phyloP scores from a whole-genome alignment of 805 yeast genomes.

The Ogataea degrootiae region DNA sequence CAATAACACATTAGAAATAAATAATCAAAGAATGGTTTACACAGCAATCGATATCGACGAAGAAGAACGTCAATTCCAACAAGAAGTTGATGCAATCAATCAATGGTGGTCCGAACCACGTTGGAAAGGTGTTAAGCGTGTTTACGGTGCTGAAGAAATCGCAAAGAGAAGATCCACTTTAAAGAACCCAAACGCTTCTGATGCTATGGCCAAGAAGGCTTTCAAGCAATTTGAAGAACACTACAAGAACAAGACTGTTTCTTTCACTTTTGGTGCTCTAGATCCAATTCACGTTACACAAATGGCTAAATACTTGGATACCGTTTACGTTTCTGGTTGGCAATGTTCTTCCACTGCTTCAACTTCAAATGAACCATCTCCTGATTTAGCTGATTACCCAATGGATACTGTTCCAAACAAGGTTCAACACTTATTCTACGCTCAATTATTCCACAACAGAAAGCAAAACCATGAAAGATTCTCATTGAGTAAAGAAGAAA shows the following conservation, averaged over 20 bases:
- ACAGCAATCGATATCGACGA: conserved; percentile 51
- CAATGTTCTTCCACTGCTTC: conserved; percentile 98
- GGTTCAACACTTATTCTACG: conserved; percentile 94
- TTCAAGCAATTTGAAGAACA: conserved; percentile 67
- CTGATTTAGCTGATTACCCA: conserved; percentile 98
- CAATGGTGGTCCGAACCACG: conserved; percentile 94
- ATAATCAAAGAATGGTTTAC: conserved; percentile 36
- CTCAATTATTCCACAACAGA: conserved; percentile 95
- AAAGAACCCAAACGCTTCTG: conserved; percentile 70
- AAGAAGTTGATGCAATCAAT: conserved; percentile 68
- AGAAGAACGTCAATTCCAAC: conserved; percentile 61
- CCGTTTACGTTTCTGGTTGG: conserved; percentile 96
- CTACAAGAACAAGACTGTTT: conserved; percentile 63
- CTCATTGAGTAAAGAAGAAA: conserved; percentile 53
- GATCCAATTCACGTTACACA: conserved; percentile 95
- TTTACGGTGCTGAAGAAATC: conserved; percentile 83
- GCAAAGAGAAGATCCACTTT: conserved; percentile 84
- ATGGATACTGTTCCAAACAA: conserved; percentile 98
- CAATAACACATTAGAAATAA: neutral
- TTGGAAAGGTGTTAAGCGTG: conserved; percentile 84
- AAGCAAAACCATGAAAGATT: conserved; percentile 87
- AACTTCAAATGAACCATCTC: conserved; percentile 95
- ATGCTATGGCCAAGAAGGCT: conserved; percentile 76
- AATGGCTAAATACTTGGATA: conserved; percentile 93
- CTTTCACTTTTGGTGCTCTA: conserved; percentile 91